phyloP scores from a whole-genome alignment of 345 rosid species.

The Rhodamnia argentea region DNA sequence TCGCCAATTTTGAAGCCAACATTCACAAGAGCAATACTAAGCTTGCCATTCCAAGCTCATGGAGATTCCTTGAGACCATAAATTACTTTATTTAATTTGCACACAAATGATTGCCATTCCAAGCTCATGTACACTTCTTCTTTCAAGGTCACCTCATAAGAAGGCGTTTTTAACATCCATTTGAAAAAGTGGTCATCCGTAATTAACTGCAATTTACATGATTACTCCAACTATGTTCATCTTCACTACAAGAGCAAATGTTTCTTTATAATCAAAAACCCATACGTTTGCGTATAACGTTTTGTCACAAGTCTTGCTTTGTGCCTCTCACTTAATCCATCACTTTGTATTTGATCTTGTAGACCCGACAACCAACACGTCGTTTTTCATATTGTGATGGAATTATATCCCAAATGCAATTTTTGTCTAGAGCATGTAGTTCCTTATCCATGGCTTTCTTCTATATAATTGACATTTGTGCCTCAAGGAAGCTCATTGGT shows the following conservation, averaged over 20 bases:
- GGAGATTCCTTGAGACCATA: not conserved
- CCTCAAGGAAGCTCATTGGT: too few species aligned
- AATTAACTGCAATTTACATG: not conserved
- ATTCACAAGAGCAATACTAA: too few species aligned
- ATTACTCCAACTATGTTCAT: not conserved
- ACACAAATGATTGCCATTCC: not conserved
- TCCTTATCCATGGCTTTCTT: too few species aligned
- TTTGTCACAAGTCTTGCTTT: too few species aligned
- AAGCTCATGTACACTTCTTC: not conserved
- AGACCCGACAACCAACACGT: not conserved
- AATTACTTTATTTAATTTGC: not conserved
- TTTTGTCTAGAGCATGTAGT: too few species aligned
- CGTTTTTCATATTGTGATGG: not conserved
- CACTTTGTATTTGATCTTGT: not conserved
- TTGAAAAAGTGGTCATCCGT: not conserved
- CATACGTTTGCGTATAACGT: not conserved
- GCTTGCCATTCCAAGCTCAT: not conserved
- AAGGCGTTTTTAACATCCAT: not conserved
- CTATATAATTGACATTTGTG: too few species aligned
- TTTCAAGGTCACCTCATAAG: not conserved
- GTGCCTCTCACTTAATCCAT: not conserved
- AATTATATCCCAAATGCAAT: not conserved
- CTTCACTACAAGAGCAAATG: not conserved
- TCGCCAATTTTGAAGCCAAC: too few species aligned
- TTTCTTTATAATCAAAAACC: not conserved